A percentile compares a stretch with the other conserved stretches of the same genome.
Conservation (phyloP, 257 asterid genomes). For the Nicotiana paniculata region DNA sequence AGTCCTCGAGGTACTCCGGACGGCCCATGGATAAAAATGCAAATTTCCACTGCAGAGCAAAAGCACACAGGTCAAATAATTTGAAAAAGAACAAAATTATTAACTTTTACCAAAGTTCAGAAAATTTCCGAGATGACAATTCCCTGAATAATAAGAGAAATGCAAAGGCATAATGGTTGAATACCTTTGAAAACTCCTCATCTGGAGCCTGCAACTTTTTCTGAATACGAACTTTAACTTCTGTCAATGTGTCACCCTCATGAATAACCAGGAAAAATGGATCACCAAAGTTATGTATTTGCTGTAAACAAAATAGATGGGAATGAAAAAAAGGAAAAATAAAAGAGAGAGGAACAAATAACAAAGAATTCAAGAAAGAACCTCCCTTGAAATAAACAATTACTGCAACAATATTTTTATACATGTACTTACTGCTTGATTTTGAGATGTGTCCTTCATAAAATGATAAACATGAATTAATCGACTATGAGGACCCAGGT, state of each 20-base stretch:
- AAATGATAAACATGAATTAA: conserved; percentile 61
- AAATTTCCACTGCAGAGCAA: conserved; percentile 53
- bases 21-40: conserved; percentile 63
- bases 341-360: background rate
- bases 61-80: background rate
- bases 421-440: conserved; percentile 37
- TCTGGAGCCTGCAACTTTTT: conserved; percentile 57
- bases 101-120: background rate
- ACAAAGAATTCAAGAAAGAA: background rate
- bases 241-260: conserved; percentile 56
- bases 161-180: background rate
- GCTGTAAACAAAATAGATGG: conserved; percentile 19
- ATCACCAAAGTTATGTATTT: conserved; percentile 56
- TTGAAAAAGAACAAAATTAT: background rate
- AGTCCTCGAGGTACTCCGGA: conserved; percentile 59
- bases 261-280: conserved; percentile 68
- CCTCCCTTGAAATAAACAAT: background rate
- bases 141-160: background rate
- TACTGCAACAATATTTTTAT: background rate
- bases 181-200: conserved; percentile 67
- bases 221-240: conserved; percentile 54
- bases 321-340: background rate
- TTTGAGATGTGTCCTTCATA: conserved; percentile 46
- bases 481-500: conserved; percentile 47
- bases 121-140: background rate